Evolutionary conservation across 352 stramenopile species (phyloP).

Genomic region (Globisporangium cystogenes): DNA sequence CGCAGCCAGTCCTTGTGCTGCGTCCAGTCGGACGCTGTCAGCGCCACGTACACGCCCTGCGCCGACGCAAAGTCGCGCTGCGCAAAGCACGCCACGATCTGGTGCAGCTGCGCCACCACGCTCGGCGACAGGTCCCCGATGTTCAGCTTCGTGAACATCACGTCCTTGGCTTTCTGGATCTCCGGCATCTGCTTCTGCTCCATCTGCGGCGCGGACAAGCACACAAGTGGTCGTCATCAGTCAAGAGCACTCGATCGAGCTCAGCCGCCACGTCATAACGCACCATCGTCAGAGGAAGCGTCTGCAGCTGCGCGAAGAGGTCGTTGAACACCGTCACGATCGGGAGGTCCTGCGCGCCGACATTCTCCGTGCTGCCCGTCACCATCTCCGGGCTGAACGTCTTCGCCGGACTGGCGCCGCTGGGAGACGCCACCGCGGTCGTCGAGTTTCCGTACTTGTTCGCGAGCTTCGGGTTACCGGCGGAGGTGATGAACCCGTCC

Average conservation of each 20-base stretch:
- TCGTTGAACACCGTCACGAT: slow-evolving; percentile 84
- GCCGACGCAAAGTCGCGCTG: slow-evolving; percentile 74
- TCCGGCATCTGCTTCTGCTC: slow-evolving; percentile 86
- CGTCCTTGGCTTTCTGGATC: slow-evolving; percentile 81
- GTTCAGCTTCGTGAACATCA: slow-evolving; percentile 88
- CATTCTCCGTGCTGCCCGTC: slow-evolving; percentile 66
- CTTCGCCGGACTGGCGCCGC: slow-evolving; percentile 19
- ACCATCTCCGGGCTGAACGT: slow-evolving; percentile 42
- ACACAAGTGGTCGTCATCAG: slow-evolving; percentile 5
- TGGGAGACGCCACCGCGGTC: slow-evolving; percentile 53
- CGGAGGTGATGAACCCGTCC: slow-evolving; percentile 80
- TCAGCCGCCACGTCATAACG: slow-evolving; percentile 11
- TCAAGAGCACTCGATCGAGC: background rate
- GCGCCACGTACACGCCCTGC: slow-evolving; percentile 83
- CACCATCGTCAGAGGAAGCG: slow-evolving; percentile 80
- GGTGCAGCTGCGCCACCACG: slow-evolving; percentile 67
- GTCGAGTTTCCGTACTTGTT: slow-evolving; percentile 83
- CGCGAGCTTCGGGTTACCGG: slow-evolving; percentile 83
- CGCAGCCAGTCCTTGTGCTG: slow-evolving; percentile 98
- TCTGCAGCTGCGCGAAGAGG: slow-evolving; percentile 63
- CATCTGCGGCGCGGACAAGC: slow-evolving; percentile 36
- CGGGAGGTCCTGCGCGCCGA: slow-evolving; percentile 62
- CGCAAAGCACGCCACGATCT: slow-evolving; percentile 75
- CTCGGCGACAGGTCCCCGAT: slow-evolving; percentile 62
- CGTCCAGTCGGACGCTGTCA: slow-evolving; percentile 93